Conservation (phyloP, 352 stramenopile species). For the Phytophthora hibernalis region DNA sequence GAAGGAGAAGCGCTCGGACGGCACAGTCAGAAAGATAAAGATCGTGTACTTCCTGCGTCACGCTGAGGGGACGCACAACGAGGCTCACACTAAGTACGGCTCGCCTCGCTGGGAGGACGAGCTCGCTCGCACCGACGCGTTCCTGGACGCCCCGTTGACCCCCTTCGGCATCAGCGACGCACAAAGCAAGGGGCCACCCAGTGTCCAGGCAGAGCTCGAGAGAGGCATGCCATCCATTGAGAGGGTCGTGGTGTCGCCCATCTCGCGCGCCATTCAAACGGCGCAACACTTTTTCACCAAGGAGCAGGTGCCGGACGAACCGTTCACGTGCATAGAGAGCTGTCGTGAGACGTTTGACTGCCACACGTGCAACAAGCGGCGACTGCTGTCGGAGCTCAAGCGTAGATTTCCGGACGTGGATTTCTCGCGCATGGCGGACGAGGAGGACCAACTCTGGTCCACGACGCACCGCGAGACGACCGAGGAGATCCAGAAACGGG, state of each 20-base stretch:
- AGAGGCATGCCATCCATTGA: conserved; percentile 41
- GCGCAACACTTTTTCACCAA: conserved; percentile 66
- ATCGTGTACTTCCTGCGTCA: conserved; percentile 84
- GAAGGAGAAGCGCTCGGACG: conserved; percentile 24
- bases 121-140: conserved; percentile 62
- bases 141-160: conserved; percentile 72
- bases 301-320: conserved; percentile 39
- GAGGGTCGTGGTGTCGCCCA: conserved; percentile 40
- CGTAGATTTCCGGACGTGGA: conserved; percentile 68
- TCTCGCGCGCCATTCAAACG: conserved; percentile 79
- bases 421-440: conserved; percentile 62
- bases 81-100: conserved; percentile 63
- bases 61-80: conserved; percentile 79
- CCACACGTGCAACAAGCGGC: conserved; percentile 77
- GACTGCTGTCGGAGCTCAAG: conserved; percentile 50
- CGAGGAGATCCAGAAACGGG: conserved; percentile 65
- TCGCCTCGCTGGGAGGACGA: conserved; percentile 71
- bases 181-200: conserved; percentile 46
- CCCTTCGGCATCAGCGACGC: conserved; percentile 67
- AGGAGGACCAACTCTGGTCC: conserved; percentile 68
- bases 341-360: conserved; percentile 74
- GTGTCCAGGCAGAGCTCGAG: conserved; percentile 47
- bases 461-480: conserved; percentile 67
- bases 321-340: conserved; percentile 71
- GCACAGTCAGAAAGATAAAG: conserved; percentile 48